Conservation (phyloP, 768 basidiomycete genomes). For the Lyophyllum semitale region DNA sequence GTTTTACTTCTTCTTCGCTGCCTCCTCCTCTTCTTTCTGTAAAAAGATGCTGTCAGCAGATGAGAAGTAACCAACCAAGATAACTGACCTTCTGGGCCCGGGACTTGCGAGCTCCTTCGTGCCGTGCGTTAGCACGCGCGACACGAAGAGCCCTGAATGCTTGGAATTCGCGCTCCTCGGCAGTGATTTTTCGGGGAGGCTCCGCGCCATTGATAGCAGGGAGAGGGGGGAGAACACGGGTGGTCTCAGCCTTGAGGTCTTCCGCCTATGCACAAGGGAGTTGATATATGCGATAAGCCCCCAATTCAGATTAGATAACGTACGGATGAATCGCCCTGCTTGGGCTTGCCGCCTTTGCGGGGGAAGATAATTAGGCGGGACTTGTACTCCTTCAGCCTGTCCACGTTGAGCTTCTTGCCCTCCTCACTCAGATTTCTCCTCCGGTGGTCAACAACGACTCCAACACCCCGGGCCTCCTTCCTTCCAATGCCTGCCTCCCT, state of each 20-base stretch:
- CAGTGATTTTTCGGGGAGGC: constrained; percentile 89
- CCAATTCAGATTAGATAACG: constrained; percentile 30
- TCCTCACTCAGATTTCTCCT: constrained; percentile 96
- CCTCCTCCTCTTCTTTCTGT: constrained; percentile 91
- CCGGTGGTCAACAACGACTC: constrained; percentile 96
- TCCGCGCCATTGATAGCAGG: constrained; percentile 72
- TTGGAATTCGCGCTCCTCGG: constrained; percentile 84
- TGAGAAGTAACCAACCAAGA: background rate
- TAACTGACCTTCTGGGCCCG: constrained; percentile 79
- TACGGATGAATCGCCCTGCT: constrained; percentile 93
- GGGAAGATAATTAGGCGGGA: constrained; percentile 94
- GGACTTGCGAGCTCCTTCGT: constrained; percentile 86
- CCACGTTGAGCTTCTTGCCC: constrained; percentile 93
- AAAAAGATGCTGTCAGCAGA: constrained; percentile 18
- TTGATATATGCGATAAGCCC: constrained; percentile 6
- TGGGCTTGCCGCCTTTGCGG: constrained; percentile 91
- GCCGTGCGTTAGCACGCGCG: constrained; percentile 78
- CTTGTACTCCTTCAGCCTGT: constrained; percentile 93
- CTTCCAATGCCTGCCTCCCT: constrained; percentile 94
- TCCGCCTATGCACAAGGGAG: constrained; percentile 56
- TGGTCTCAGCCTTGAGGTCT: constrained; percentile 77
- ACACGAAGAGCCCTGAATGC: constrained; percentile 89
- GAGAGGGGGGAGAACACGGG: constrained; percentile 66
- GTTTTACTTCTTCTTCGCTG: constrained; percentile 84
- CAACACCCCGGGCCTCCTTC: constrained; percentile 91